These are phyloP conservation scores for Tricholoma sp. DNA, from an alignment of 768 basidiomycete species.

Conservation along the genomic window DNA sequence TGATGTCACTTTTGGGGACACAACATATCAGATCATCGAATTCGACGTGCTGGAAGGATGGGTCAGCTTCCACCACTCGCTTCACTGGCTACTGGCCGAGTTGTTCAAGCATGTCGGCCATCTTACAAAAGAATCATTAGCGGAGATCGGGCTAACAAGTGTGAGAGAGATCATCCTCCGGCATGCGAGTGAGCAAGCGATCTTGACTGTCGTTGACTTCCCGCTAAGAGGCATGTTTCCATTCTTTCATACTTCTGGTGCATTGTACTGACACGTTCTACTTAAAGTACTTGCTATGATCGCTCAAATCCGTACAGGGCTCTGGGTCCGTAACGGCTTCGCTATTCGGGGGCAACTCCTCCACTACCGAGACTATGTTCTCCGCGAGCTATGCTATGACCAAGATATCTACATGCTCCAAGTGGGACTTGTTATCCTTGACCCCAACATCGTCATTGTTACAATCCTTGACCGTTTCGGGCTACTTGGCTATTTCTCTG, in stretches of 20 bases:
- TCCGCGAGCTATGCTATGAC: constrained; percentile 94
- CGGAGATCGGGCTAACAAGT: constrained; percentile 45
- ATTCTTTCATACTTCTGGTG: not conserved
- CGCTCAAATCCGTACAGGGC: constrained; percentile 88
- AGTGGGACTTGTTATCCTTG: constrained; percentile 71
- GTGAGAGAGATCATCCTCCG: constrained; percentile 58
- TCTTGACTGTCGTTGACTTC: constrained; percentile 80
- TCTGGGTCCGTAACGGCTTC: constrained; percentile 98
- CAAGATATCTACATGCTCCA: constrained; percentile 86
- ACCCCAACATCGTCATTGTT: constrained; percentile 75
- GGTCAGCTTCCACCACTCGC: constrained; percentile 90
- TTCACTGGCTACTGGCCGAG: constrained; percentile 89
- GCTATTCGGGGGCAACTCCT: constrained; percentile 91
- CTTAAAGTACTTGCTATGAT: constrained; percentile 80
- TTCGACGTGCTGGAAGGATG: constrained; percentile 79
- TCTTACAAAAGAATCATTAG: constrained; percentile 51
- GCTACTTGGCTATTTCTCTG: constrained; percentile 74
- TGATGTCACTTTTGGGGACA: constrained; percentile 58
- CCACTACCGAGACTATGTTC: constrained; percentile 94
- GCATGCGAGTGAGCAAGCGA: constrained; percentile 58
- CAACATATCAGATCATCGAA: constrained; percentile 55
- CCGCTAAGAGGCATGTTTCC: constrained; percentile 72
- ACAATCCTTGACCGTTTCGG: constrained; percentile 89
- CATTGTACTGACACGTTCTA: not conserved
- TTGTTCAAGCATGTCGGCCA: constrained; percentile 78